A percentile compares a stretch with the other conserved stretches of the same genome.
Evolutionary conservation across 192 early-diverging fungal genomes (phyloP).

Genomic region (Dissophora globulifera): DNA sequence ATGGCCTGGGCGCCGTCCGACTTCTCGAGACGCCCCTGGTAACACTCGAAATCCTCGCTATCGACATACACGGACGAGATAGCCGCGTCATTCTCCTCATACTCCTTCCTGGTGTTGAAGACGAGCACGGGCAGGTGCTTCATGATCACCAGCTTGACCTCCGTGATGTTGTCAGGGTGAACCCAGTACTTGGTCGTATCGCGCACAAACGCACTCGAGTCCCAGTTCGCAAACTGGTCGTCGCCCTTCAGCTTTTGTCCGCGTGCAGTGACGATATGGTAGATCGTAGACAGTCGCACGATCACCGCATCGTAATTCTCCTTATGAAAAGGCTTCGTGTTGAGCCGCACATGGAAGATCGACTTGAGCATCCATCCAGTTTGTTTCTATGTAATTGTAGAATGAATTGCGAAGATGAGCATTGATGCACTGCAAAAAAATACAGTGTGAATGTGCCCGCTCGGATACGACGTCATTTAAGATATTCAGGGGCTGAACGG

Average conservation of each 20-base stretch:
- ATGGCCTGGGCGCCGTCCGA: slow-evolving; percentile 89
- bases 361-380: slow-evolving; percentile 77
- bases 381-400: slow-evolving; percentile 56
- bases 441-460: too few relatives aligned
- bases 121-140: slow-evolving; percentile 92
- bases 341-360: slow-evolving; percentile 83
- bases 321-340: slow-evolving; percentile 84
- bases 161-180: slow-evolving; percentile 93
- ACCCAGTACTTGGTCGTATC: slow-evolving; percentile 96
- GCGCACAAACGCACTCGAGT: slow-evolving; percentile 57
- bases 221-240: slow-evolving; percentile 36
- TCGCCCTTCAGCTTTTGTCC: slow-evolving; percentile 45
- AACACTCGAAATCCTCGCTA: slow-evolving; percentile 88
- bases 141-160: slow-evolving; percentile 91
- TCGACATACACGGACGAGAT: slow-evolving; percentile 96
- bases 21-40: slow-evolving; percentile 87
- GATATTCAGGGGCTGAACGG: too few relatives aligned
- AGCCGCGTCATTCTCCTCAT: slow-evolving; percentile 82
- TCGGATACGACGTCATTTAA: too few relatives aligned
- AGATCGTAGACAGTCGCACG: slow-evolving; percentile 83
- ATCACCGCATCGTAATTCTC: slow-evolving; percentile 88
- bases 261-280: slow-evolving; percentile 62
- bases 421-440: too few relatives aligned
- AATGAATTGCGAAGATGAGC: neutral
- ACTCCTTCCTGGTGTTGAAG: slow-evolving; percentile 72